Conservation (phyloP, 2,329 filamentous ascomycete species). For the Arthrobotrys iridis region DNA sequence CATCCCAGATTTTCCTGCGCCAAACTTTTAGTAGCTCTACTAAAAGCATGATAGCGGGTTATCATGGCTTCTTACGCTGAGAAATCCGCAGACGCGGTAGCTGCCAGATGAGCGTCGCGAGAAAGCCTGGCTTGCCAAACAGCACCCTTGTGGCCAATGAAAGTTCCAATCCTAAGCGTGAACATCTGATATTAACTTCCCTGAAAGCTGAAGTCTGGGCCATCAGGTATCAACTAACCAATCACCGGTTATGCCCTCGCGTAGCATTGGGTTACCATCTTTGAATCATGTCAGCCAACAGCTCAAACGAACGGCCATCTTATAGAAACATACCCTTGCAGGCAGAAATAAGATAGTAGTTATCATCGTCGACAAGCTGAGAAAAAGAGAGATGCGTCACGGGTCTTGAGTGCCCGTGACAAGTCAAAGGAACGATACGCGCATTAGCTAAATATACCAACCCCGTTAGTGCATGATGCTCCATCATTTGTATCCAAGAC, state of each 20-base stretch:
- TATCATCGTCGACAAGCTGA: conserved; percentile 79
- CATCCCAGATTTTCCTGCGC: conserved; percentile 94
- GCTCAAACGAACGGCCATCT: not conserved
- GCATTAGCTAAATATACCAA: conserved; percentile 43
- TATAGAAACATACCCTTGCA: conserved; percentile 74
- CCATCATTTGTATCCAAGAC: not conserved
- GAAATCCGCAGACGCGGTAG: conserved; percentile 95
- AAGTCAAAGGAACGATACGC: conserved; percentile 83
- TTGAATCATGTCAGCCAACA: conserved; percentile 52
- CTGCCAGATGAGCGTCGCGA: conserved; percentile 84
- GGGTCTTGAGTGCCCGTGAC: conserved; percentile 91
- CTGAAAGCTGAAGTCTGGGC: not conserved
- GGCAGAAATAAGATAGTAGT: conserved; percentile 91
- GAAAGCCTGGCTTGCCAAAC: conserved; percentile 96
- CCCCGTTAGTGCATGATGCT: not conserved
- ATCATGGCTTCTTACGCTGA: conserved; percentile 73
- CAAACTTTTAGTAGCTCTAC: conserved; percentile 58
- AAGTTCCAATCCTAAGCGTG: conserved; percentile 81
- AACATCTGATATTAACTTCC: conserved; percentile 28
- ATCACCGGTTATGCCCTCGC: conserved; percentile 93
- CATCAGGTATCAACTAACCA: conserved; percentile 69
- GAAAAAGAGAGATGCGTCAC: conserved; percentile 94
- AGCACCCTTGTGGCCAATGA: conserved; percentile 96
- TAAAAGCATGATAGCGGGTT: not conserved
- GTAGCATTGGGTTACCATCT: conserved; percentile 99